phyloP scores from a whole-genome alignment of 768 basidiomycete genomes.

The Termitomyces sp. region DNA sequence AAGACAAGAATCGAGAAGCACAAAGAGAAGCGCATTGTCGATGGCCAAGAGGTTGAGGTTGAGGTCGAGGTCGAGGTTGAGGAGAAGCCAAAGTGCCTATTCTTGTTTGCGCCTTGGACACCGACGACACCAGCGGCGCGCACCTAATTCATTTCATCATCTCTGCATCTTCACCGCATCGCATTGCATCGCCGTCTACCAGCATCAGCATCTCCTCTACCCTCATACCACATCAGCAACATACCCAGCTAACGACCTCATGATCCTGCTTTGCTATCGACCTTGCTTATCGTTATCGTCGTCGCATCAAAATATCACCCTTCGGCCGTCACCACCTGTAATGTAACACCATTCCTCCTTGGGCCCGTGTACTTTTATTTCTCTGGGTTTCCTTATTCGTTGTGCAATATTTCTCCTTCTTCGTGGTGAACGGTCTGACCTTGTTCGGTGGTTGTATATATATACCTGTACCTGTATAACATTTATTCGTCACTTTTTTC shows the following conservation, averaged over 20 bases:
- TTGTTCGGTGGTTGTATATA: constrained; percentile 17
- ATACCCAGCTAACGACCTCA: constrained; percentile 12
- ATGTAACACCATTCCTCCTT: constrained; percentile 6
- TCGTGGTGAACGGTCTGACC: constrained; percentile 8
- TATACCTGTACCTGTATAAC: constrained; percentile 14
- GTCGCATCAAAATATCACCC: constrained; percentile 10
- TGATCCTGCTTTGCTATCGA: constrained; percentile 11
- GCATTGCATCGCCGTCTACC: constrained; percentile 14
- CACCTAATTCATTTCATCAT: constrained; percentile 7
- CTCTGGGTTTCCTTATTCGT: background rate
- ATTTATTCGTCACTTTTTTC: constrained; percentile 8
- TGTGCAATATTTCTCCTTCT: background rate
- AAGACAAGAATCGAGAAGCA: constrained; percentile 50
- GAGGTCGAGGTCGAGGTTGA: constrained; percentile 55
- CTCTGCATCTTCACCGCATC: constrained; percentile 10
- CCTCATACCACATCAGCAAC: constrained; percentile 15
- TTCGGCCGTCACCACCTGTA: constrained; percentile 11
- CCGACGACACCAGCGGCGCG: background rate
- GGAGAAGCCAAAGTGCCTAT: constrained; percentile 61
- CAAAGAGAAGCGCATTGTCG: constrained; percentile 48
- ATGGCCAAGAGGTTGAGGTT: constrained; percentile 39
- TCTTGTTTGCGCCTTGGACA: constrained; percentile 54
- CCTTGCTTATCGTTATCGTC: constrained; percentile 15
- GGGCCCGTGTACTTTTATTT: constrained; percentile 14
- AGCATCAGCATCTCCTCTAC: constrained; percentile 3